Evolutionary conservation across 352 stramenopile species (phyloP), one percentile per base, ranked within the genome.

Genomic region (Globisporangium cystogenes): DNA sequence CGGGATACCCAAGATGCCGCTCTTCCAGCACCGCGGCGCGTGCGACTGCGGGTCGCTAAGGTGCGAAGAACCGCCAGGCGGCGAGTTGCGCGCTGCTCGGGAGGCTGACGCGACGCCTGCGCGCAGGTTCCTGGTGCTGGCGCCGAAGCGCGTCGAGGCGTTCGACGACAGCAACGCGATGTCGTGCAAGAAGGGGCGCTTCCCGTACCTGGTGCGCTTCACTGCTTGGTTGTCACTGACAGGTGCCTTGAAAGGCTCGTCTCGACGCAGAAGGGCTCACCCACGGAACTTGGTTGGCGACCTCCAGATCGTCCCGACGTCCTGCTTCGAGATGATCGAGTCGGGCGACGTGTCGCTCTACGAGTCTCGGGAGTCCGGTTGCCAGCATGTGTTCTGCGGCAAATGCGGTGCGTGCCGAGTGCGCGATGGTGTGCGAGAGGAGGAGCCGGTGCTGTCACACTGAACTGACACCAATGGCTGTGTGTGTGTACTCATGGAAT

Each of bases 91-190:
- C 15, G 27, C 27, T 7, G 31, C 31, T 15, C 31, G 31, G 12
- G 31, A 36, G 23, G 15, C 37, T 42, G 44, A 66, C 7, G 21
- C 49, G 46, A 47, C 43, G 27, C 12, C 7, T 59, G 7, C 24
- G 47, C 33, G 20, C 60, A 91, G 81, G 57, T 90, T 92, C 57
- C 71, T 87, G 54, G 57, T 90, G 15, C 58, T 92, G 16, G 82
- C 82, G 4, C 79, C 82, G 3, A 88, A 86, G 62, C 68, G 70
- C 37, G 73, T 89, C n/a, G 81, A 88, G 18, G 82, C 79, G 4
- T 92, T 89, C 47, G 82, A 92, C 53, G 82, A 92, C 51, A 90
- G 79, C 69, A 90, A 90, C 52, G 74, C 76, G 42, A 67, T 90
- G 27, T 86, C 82, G 4, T 90, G 79, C 72, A 92, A 92, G 64